These are phyloP conservation scores for Pichia pseudocactophila DNA, from an alignment of 805 yeast species.

Conservation along the genomic window DNA sequence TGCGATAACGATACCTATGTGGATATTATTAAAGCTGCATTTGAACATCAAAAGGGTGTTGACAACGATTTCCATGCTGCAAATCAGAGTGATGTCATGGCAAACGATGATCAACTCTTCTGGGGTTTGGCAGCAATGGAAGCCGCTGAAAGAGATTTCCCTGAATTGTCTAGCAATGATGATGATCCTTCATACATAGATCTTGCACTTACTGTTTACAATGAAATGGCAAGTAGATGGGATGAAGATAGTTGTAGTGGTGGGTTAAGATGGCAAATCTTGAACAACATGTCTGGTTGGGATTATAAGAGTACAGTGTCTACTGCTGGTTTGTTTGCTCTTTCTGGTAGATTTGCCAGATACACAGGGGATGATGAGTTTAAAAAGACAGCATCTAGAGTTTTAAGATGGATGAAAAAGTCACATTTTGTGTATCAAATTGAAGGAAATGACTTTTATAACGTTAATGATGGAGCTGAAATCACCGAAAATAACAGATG, in stretches of 20 bases:
- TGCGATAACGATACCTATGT: constrained; percentile 61
- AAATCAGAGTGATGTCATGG: constrained; percentile 75
- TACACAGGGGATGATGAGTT: constrained; percentile 69
- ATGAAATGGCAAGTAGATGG: constrained; percentile 89
- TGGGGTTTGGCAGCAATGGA: constrained; percentile 84
- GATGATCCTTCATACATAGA: constrained; percentile 69
- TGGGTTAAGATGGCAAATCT: constrained; percentile 95
- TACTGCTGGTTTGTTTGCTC: constrained; percentile 78
- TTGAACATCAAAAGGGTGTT: constrained; percentile 59
- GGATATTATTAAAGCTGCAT: constrained; percentile 45
- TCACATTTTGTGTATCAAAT: constrained; percentile 37
- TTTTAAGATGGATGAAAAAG: constrained; percentile 72
- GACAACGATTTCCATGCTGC: constrained; percentile 65
- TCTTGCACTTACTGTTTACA: constrained; percentile 81
- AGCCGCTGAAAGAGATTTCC: constrained; percentile 75
- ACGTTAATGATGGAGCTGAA: constrained; percentile 61
- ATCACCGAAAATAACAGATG: constrained; percentile 38
- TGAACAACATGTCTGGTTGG: constrained; percentile 88
- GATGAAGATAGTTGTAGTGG: constrained; percentile 78
- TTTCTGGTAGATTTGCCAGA: constrained; percentile 81
- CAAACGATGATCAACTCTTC: constrained; percentile 86
- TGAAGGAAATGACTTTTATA: constrained; percentile 27
- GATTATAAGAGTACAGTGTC: constrained; percentile 85
- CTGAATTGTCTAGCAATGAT: constrained; percentile 43
- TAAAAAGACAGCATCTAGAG: constrained; percentile 61